These are phyloP conservation scores for Clohesyomyces aquaticus DNA, from an alignment of 495 filamentous ascomycete species.

Conservation along the genomic window DNA sequence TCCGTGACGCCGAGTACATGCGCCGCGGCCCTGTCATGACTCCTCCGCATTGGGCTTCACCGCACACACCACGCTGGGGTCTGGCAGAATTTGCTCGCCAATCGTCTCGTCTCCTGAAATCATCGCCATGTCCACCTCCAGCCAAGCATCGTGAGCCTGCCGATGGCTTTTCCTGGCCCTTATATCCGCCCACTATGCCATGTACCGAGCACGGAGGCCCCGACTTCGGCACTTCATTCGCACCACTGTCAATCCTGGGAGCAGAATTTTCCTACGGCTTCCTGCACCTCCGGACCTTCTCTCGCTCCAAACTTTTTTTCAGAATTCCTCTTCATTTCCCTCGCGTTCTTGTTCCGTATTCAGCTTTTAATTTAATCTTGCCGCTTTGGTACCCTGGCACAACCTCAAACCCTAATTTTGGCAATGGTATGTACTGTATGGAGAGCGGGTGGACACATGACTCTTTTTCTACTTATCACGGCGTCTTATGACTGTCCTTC, in stretches of 20 bases:
- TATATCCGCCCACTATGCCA: neutral
- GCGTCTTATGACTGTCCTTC: too few species aligned
- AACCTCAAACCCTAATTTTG: neutral
- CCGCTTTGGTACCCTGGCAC: neutral
- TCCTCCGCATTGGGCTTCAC: neutral
- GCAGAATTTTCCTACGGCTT: neutral
- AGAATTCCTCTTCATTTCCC: neutral
- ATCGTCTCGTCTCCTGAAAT: conserved; percentile 12
- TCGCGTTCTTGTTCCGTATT: too few species aligned
- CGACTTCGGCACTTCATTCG: neutral
- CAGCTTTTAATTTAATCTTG: neutral
- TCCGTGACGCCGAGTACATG: too few species aligned
- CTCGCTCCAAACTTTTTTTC: too few species aligned
- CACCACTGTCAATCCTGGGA: neutral
- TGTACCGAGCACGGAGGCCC: neutral
- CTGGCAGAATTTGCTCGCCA: conserved; percentile 6
- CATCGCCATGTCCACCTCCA: conserved; percentile 4
- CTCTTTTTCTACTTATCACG: too few species aligned
- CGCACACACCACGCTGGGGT: neutral
- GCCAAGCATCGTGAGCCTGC: conserved; percentile 9
- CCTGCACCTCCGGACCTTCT: too few species aligned
- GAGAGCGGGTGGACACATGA: too few species aligned
- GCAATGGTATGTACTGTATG: too few species aligned
- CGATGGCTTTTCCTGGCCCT: neutral
- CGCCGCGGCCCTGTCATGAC: too few species aligned